phyloP scores from a whole-genome alignment of 1,284 basidiomycete genomes.

The Gomphus bonarii region DNA sequence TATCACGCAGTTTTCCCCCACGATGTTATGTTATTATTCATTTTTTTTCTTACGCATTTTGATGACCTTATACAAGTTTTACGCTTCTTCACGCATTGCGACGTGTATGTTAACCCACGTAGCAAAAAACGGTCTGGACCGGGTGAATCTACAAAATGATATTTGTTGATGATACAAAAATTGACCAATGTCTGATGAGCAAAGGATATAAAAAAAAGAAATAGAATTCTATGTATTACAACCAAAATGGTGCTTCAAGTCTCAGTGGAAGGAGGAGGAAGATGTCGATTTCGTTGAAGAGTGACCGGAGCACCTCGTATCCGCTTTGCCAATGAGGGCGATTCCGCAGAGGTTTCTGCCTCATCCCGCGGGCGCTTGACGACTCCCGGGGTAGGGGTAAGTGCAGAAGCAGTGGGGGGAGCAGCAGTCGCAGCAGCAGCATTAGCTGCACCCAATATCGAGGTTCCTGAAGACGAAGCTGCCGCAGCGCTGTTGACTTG shows the following conservation, averaged over 20 bases:
- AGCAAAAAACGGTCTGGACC: slow-evolving; percentile 1
- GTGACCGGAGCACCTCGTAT: slow-evolving; percentile 44
- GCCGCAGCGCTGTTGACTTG: slow-evolving; percentile 15
- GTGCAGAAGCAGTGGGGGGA: too few species aligned
- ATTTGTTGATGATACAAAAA: slow-evolving; percentile 7
- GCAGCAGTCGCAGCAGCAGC: not conserved
- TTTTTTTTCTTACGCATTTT: not conserved
- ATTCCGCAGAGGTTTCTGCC: slow-evolving; percentile 29
- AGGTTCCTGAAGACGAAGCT: slow-evolving; percentile 21
- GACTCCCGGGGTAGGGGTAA: not conserved
- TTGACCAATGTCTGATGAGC: not conserved
- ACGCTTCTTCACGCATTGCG: slow-evolving; percentile 1
- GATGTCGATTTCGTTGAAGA: slow-evolving; percentile 21
- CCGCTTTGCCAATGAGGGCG: slow-evolving; percentile 57
- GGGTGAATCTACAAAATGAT: slow-evolving; percentile 9
- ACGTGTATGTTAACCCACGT: not conserved
- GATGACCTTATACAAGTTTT: not conserved
- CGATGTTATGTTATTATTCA: not conserved
- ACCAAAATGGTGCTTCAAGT: not conserved
- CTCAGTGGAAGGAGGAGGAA: slow-evolving; percentile 9
- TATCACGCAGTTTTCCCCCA: not conserved
- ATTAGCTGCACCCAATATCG: slow-evolving; percentile 54
- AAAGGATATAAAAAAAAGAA: too few species aligned
- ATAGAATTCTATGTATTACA: not conserved
- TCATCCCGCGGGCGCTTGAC: slow-evolving; percentile 59